A percentile compares a stretch with the other conserved stretches of the same genome.
phyloP scores from a whole-genome alignment of 1,139 yeast genomes.

The Diutina siamensis region DNA sequence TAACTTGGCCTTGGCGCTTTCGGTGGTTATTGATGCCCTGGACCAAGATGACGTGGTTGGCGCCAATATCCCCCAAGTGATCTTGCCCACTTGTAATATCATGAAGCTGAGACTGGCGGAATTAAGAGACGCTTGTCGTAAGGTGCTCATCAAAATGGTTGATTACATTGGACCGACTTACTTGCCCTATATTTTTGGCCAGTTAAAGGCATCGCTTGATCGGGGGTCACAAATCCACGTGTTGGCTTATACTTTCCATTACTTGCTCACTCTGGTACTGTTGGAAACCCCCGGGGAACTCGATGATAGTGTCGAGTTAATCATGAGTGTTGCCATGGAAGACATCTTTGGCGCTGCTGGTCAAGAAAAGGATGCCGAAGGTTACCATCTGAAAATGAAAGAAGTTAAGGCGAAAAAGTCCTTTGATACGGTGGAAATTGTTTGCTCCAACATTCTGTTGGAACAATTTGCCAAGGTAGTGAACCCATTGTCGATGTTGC shows the following conservation, averaged over 20 bases:
- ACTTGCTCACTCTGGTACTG: slow-evolving; percentile 38
- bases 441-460: slow-evolving; percentile 57
- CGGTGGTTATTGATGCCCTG: not conserved
- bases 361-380: slow-evolving; percentile 90
- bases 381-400: slow-evolving; percentile 74
- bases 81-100: slow-evolving; percentile 1
- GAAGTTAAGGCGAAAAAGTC: slow-evolving; percentile 88
- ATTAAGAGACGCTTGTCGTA: slow-evolving; percentile 78
- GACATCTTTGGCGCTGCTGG: slow-evolving; percentile 91
- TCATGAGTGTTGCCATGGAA: slow-evolving; percentile 76
- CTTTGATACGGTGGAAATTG: slow-evolving; percentile 73
- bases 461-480: slow-evolving; percentile 48
- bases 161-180: slow-evolving; percentile 60
- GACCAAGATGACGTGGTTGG: not conserved
- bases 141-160: slow-evolving; percentile 58
- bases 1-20: not conserved
- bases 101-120: slow-evolving; percentile 73
- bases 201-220: slow-evolving; percentile 65
- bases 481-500: slow-evolving; percentile 57
- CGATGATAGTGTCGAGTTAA: slow-evolving; percentile 50
- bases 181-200: slow-evolving; percentile 62
- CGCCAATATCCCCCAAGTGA: not conserved
- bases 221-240: slow-evolving; percentile 94
- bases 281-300: slow-evolving; percentile 58
- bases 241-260: slow-evolving; percentile 77